Evolutionary conservation across 208 protist genomes (phyloP).

Genomic region (Leptomonas pyrrhocoris): DNA sequence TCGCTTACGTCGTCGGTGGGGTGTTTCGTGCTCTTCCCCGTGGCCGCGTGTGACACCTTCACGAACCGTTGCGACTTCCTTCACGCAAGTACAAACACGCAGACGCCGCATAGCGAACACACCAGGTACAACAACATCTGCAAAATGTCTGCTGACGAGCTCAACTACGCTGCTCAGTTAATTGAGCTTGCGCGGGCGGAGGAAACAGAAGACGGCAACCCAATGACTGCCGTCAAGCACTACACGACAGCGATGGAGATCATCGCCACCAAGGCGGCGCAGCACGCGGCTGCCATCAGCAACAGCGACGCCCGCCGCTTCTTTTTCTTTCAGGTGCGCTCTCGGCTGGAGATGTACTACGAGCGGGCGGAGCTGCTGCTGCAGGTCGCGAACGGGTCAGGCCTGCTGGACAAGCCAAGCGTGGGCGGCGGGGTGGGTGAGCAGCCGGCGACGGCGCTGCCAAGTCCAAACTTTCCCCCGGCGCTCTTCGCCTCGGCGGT

Average conservation of each 20-base stretch:
- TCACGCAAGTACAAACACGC: constrained; percentile 2
- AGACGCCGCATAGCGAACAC: constrained; percentile 30
- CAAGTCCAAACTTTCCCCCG: constrained; percentile 22
- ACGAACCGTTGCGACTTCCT: background rate
- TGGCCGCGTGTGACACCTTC: too few relatives aligned
- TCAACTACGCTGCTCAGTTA: constrained; percentile 49
- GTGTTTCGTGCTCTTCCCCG: too few relatives aligned
- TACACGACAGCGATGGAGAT: constrained; percentile 86
- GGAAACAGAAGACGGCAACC: constrained; percentile 78
- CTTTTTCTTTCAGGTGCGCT: constrained; percentile 74
- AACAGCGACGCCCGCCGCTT: constrained; percentile 49
- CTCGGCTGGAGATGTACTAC: constrained; percentile 72
- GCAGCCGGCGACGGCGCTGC: constrained; percentile 12
- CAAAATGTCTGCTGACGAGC: constrained; percentile 22
- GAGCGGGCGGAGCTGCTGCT: constrained; percentile 70
- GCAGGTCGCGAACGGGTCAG: constrained; percentile 55
- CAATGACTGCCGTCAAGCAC: constrained; percentile 59
- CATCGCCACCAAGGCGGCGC: constrained; percentile 44
- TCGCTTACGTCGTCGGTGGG: too few relatives aligned
- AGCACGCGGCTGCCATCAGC: constrained; percentile 32
- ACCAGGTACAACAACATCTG: background rate
- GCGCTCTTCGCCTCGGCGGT: constrained; percentile 26
- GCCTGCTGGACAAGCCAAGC: constrained; percentile 66
- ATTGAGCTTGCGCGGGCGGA: constrained; percentile 64
- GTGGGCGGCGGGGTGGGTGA: constrained; percentile 16